Base-by-base conservation (phyloP, 176 grass and related monocot genomes). In the Eragrostis curvula region DNA sequence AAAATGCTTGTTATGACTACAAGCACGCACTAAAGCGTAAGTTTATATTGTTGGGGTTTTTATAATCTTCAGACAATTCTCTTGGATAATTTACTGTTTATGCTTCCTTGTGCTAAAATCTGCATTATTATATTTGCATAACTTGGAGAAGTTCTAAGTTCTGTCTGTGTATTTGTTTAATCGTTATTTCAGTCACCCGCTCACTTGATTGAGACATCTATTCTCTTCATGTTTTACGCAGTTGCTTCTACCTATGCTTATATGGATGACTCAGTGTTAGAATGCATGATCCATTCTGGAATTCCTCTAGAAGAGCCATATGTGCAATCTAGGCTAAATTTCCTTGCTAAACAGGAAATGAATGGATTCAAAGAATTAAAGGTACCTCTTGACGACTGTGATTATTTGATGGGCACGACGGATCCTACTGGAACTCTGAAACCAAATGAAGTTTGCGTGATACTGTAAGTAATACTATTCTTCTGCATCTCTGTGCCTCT, bases 391-490 rank as follows among this genome's bases (percentile, higher is more conserved):
- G 76, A 36, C 44, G 86, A 91, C 9, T 87, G 89, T 21, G 91
- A 81, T 80, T 78, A 89, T 81, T 66, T 94, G 48, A 94, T 94
- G 92, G 92, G 89, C 27, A 88, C 92, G 29, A 68, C 75, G 11
- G 92, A 94, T 42, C 86, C 89, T 6, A 91, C 89, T 1, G 86
- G 86, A 20, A 84, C 73, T 28, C 68, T 94, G 15, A 79, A 78
- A 61, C 43, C 32, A 27, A 83, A 91, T 81, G 86, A 94, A 94
- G 83, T 94, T 86, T 94, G 89, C 63, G 75, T 94, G 25, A 81
- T 94, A 73, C 83, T 87, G 89, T 94, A 84, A 85, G 92, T 87
- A 25, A 23, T 32, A 71, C 36, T 36, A 36, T 4, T 36, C 32
- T 36, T 36, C 32, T 36, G 32, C 3, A 36, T 36, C 32, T 36